Evolutionary conservation across 306 rosid genomes (phyloP).

Genomic region (Trifolium dubium): DNA sequence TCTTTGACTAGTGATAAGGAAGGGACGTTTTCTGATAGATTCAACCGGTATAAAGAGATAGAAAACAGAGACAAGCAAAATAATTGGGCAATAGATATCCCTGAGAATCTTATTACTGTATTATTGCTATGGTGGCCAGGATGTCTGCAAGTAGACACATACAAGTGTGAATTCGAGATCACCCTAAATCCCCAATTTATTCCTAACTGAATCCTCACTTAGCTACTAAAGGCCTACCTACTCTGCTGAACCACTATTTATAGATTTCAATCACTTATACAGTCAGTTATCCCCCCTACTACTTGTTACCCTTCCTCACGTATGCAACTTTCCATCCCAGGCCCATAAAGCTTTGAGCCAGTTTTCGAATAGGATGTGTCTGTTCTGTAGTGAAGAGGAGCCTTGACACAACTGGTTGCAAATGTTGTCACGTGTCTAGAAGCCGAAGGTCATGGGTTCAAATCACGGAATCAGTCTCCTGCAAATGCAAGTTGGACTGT

Average conservation of each 20-base stretch:
- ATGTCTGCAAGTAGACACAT: slow-evolving; percentile 14
- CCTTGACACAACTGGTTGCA: neutral
- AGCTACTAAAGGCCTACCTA: neutral
- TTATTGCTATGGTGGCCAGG: neutral
- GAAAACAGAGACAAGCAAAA: slow-evolving; percentile 12
- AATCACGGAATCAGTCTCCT: neutral
- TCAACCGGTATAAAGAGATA: slow-evolving; percentile 5
- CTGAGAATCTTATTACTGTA: neutral
- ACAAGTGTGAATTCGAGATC: neutral
- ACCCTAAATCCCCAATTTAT: neutral
- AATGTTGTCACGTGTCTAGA: neutral
- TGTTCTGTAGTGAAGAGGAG: neutral
- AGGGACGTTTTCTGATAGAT: slow-evolving; percentile 1
- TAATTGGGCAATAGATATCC: neutral
- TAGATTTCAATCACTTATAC: neutral
- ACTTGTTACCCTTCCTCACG: neutral
- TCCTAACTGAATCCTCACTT: neutral
- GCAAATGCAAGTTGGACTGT: neutral
- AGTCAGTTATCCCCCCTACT: neutral
- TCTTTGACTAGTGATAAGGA: neutral
- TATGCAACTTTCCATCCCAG: slow-evolving; percentile 1
- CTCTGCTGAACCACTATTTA: slow-evolving; percentile 1
- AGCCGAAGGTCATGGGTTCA: neutral
- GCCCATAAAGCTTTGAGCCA: neutral
- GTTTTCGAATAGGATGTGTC: neutral